Conservation (phyloP, 2,329 filamentous ascomycete genomes). For the Venturia aucupariae region DNA sequence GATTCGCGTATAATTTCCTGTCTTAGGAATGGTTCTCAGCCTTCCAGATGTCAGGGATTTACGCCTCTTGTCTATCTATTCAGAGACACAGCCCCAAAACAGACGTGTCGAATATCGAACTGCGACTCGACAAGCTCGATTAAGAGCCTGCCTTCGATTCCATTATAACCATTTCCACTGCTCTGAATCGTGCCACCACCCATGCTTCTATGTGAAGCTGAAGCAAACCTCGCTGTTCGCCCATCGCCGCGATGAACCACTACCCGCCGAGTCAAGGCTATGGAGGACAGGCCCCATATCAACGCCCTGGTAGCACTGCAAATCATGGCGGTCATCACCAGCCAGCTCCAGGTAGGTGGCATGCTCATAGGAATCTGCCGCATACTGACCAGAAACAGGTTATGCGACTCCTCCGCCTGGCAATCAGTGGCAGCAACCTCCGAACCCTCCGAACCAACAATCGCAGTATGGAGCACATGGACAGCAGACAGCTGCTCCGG, state of each 20-base stretch:
- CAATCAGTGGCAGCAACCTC: constrained; percentile 4
- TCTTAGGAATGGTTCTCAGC: background rate
- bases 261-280: constrained; percentile 5
- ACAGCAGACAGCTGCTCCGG: constrained; percentile 11
- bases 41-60: background rate
- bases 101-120: background rate
- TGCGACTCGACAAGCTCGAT: background rate
- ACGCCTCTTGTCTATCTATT: background rate
- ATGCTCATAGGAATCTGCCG: background rate
- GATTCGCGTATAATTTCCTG: background rate
- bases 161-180: background rate
- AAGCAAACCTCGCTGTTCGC: background rate
- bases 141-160: background rate
- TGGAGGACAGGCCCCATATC: constrained; percentile 13
- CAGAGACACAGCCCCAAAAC: background rate
- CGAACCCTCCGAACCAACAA: constrained; percentile 9
- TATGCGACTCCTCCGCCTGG: constrained; percentile 1
- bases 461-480: constrained; percentile 14
- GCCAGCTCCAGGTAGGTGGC: background rate
- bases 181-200: background rate
- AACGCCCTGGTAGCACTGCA: constrained; percentile 7
- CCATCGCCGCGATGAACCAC: constrained; percentile 3
- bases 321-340: constrained; percentile 8
- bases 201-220: background rate
- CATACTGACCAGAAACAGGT: background rate